A percentile compares a stretch with the other conserved stretches of the same genome.
Evolutionary conservation across 2,329 filamentous ascomycete species (phyloP).

Genomic region (Cladorrhinum sp.): DNA sequence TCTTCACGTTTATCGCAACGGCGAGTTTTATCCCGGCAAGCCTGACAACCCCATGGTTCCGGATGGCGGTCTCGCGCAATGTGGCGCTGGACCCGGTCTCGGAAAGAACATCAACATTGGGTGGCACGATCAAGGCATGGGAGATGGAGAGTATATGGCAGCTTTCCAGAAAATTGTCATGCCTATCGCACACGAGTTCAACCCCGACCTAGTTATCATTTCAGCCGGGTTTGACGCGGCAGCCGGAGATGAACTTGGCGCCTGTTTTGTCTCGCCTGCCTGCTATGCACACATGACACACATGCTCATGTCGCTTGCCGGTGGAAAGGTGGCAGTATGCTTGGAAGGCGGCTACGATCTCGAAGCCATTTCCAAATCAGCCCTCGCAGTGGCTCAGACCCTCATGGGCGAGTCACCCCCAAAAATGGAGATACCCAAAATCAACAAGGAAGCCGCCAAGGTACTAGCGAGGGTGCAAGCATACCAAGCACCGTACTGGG

Average conservation of each 20-base stretch:
- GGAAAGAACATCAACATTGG: conserved; percentile 66
- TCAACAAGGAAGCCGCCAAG: conserved; percentile 56
- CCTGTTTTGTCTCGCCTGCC: conserved; percentile 83
- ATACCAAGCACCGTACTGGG: conserved; percentile 72
- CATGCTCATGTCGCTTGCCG: conserved; percentile 94
- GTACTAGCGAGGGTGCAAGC: conserved; percentile 59
- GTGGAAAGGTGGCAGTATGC: conserved; percentile 86
- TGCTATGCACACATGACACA: conserved; percentile 99
- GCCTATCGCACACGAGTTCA: conserved; percentile 90
- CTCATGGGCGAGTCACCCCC: conserved; percentile 92
- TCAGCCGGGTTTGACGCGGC: conserved; percentile 96
- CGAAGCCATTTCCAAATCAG: conserved; percentile 85
- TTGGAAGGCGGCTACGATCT: conserved; percentile 96
- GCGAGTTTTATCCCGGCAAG: conserved; percentile 77
- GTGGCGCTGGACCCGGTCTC: conserved; percentile 52
- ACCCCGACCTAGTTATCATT: conserved; percentile 91
- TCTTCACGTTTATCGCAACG: conserved; percentile 81
- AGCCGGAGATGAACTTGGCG: conserved; percentile 86
- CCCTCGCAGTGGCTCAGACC: conserved; percentile 84
- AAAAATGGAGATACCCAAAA: conserved; percentile 53
- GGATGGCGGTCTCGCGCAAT: conserved; percentile 60
- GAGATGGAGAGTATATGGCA: conserved; percentile 93
- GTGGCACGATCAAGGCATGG: conserved; percentile 75
- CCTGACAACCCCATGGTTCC: conserved; percentile 56
- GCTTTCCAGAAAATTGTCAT: conserved; percentile 96